phyloP scores from a whole-genome alignment of 1,284 basidiomycete genomes.

The Ganoderma boninense region DNA sequence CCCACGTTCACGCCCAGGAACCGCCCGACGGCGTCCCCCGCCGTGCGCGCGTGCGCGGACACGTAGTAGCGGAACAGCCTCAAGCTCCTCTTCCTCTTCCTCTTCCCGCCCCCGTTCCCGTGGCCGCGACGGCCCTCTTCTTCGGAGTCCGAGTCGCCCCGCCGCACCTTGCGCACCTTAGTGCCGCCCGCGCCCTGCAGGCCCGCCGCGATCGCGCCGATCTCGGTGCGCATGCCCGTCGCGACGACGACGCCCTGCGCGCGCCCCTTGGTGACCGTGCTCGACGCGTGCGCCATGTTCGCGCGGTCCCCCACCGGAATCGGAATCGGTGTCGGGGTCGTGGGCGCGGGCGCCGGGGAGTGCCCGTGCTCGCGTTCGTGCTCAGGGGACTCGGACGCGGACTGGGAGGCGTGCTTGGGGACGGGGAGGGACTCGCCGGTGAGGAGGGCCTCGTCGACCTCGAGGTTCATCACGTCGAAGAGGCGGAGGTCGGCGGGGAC shows the following conservation, averaged over 20 bases:
- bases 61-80: background rate
- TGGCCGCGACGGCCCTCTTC: background rate
- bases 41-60: background rate
- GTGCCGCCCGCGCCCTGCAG: background rate
- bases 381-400: no score
- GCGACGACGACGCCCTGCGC: constrained; percentile 64
- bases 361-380: constrained; percentile 45
- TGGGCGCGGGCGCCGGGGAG: constrained; percentile 35
- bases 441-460: constrained; percentile 72
- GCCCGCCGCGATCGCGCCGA: constrained; percentile 34
- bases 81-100: background rate
- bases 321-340: no score
- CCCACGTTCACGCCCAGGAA: constrained; percentile 36
- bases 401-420: constrained; percentile 53
- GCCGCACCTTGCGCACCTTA: background rate
- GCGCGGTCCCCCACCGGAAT: constrained; percentile 58
- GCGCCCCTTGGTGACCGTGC: constrained; percentile 72
- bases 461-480: constrained; percentile 49
- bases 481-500: constrained; percentile 66
- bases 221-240: constrained; percentile 74
- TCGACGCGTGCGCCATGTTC: constrained; percentile 65
- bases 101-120: no score
- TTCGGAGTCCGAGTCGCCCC: background rate
- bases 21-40: background rate
- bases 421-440: constrained; percentile 76